Conservation (phyloP, 495 filamentous ascomycete species). For the Podospora didyma region DNA sequence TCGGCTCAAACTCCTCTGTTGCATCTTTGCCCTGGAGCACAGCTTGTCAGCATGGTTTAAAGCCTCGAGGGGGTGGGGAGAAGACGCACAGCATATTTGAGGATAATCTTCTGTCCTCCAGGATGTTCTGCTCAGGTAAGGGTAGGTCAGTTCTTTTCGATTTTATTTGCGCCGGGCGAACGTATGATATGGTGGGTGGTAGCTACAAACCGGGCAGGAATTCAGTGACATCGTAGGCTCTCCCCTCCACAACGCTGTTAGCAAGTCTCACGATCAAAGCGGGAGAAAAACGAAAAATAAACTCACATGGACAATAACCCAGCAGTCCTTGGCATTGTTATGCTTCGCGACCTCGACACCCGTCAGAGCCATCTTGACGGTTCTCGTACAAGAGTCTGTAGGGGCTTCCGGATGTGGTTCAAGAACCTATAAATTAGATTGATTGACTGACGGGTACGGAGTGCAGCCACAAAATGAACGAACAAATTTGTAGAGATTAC, state of each 20-base stretch:
- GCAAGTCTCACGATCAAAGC: background rate
- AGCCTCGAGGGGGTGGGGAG: background rate
- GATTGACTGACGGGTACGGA: too few species aligned
- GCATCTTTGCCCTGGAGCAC: constrained; percentile 66
- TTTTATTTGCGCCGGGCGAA: background rate
- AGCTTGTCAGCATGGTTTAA: constrained; percentile 7
- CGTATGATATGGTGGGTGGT: background rate
- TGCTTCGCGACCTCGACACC: constrained; percentile 67
- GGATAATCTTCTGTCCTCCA: constrained; percentile 72
- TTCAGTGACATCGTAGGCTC: constrained; percentile 80
- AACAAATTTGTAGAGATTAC: background rate
- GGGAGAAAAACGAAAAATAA: background rate
- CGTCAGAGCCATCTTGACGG: constrained; percentile 39
- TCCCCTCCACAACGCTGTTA: constrained; percentile 24
- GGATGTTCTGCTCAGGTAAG: constrained; percentile 56
- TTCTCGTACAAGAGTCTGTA: background rate
- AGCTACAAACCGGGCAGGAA: constrained; percentile 49
- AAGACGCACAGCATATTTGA: constrained; percentile 62
- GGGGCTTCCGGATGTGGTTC: too few species aligned
- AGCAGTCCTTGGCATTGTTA: constrained; percentile 64
- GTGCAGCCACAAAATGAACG: background rate
- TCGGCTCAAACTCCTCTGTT: constrained; percentile 76
- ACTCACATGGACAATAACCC: constrained; percentile 70
- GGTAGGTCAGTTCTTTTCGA: constrained; percentile 17
- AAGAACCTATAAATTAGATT: too few species aligned